These are phyloP conservation scores for Melanomma pulvis-pyrius DNA, from an alignment of 495 filamentous ascomycete species.

Conservation along the genomic window DNA sequence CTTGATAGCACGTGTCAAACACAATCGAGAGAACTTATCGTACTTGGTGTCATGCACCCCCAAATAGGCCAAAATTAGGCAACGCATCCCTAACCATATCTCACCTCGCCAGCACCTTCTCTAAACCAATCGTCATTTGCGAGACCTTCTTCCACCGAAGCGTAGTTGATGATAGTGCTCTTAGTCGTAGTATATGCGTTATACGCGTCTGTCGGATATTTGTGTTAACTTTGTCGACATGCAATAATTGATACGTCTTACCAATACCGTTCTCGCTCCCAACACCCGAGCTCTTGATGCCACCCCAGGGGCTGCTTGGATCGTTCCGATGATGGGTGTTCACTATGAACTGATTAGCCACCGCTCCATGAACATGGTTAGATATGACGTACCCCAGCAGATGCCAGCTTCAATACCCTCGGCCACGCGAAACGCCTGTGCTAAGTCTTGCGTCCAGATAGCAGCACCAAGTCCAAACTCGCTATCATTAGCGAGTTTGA, in stretches of 20 bases:
- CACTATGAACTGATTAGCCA: constrained; percentile 38
- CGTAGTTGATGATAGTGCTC: constrained; percentile 64
- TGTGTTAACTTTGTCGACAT: neutral
- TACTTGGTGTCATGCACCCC: no score
- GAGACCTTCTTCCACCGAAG: constrained; percentile 31
- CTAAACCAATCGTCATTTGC: constrained; percentile 42
- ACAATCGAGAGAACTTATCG: no score
- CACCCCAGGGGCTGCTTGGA: constrained; percentile 63
- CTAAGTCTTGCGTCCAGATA: constrained; percentile 61
- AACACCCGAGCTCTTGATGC: constrained; percentile 58
- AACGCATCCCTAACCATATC: constrained; percentile 37
- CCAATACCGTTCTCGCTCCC: constrained; percentile 60
- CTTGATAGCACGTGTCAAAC: no score
- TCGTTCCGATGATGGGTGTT: constrained; percentile 66
- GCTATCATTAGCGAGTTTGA: constrained; percentile 53
- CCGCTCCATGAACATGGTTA: no score
- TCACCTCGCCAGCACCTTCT: constrained; percentile 36
- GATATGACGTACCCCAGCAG: constrained; percentile 50
- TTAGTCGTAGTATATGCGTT: constrained; percentile 61
- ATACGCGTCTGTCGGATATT: constrained; percentile 51
- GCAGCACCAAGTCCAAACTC: constrained; percentile 59
- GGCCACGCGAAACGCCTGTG: constrained; percentile 60
- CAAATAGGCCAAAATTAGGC: no score
- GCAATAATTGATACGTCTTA: constrained; percentile 11
- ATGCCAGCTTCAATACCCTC: constrained; percentile 61